phyloP scores from a whole-genome alignment of 1,284 basidiomycete species.

The Gymnopus androsaceus region DNA sequence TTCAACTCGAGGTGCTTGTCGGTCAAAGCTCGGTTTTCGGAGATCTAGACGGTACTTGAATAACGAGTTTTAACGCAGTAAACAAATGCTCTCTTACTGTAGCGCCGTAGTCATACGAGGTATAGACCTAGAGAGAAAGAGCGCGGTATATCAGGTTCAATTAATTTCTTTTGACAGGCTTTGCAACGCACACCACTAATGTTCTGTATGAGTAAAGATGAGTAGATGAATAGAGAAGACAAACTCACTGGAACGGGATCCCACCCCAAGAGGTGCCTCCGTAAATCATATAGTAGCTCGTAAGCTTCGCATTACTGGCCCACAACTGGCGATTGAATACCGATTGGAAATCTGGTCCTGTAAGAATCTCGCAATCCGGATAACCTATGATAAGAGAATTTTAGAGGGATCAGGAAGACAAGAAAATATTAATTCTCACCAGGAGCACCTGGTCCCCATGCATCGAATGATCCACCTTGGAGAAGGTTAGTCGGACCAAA shows the following conservation, averaged over 20 bases:
- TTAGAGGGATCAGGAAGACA: too few relatives aligned
- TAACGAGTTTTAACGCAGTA: constrained; percentile 18
- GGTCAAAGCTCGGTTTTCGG: constrained; percentile 65
- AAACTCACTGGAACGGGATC: constrained; percentile 59
- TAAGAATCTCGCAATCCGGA: constrained; percentile 49
- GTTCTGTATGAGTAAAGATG: background rate
- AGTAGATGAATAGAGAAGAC: constrained; percentile 43
- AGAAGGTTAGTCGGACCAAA: constrained; percentile 45
- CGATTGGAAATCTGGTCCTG: constrained; percentile 71
- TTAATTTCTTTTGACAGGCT: constrained; percentile 12
- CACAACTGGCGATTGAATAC: constrained; percentile 76
- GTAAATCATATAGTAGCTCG: constrained; percentile 71
- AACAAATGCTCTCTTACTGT: constrained; percentile 32
- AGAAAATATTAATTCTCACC: too few relatives aligned
- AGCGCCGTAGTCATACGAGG: constrained; percentile 70
- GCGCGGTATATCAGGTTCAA: constrained; percentile 27
- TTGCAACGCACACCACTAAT: constrained; percentile 43
- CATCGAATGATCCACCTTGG: constrained; percentile 46
- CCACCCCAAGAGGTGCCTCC: constrained; percentile 77
- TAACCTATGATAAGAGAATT: too few relatives aligned
- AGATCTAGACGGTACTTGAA: constrained; percentile 42
- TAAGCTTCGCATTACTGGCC: constrained; percentile 75
- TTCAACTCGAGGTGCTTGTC: constrained; percentile 76
- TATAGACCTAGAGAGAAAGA: constrained; percentile 66
- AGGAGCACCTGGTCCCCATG: constrained; percentile 34